A percentile compares a stretch with the other conserved stretches of the same genome.
These are phyloP conservation scores for Apiospora malaysiana DNA, from an alignment of 2,329 filamentous ascomycete species.

Conservation along the genomic window DNA sequence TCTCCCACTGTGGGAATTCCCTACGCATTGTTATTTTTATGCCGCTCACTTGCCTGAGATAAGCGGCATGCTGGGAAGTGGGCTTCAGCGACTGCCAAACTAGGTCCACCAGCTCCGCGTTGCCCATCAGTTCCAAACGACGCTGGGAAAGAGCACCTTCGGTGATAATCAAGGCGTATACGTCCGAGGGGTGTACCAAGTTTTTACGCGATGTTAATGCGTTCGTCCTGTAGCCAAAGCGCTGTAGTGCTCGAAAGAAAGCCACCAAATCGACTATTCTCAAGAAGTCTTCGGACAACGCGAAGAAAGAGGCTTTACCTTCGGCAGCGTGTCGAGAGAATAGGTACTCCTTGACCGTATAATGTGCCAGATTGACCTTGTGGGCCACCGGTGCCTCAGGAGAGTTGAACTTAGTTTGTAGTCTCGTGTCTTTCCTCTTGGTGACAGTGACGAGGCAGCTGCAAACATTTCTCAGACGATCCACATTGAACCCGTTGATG, in stretches of 20 bases:
- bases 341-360: constrained; percentile 37
- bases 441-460: constrained; percentile 35
- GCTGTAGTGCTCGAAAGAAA: constrained; percentile 29
- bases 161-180: neutral
- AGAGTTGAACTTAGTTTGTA: neutral
- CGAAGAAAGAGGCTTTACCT: constrained; percentile 31
- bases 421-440: constrained; percentile 13
- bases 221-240: constrained; percentile 22
- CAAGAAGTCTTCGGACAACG: constrained; percentile 28
- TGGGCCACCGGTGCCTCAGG: neutral
- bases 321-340: constrained; percentile 27
- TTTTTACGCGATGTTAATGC: neutral
- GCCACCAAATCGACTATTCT: constrained; percentile 27
- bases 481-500: constrained; percentile 28
- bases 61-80: constrained; percentile 20
- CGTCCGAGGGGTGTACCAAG: neutral
- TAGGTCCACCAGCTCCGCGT: constrained; percentile 18
- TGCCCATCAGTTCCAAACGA: neutral
- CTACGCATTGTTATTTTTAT: neutral
- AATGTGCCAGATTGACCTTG: constrained; percentile 33
- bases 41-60: constrained; percentile 12
- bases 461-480: constrained; percentile 28
- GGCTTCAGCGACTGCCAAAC: constrained; percentile 27
- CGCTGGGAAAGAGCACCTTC: neutral
- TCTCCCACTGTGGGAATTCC: constrained; percentile 25